Evolutionary conservation across 805 yeast species (phyloP).

Genomic region (Kluyveromyces dobzhanskii): DNA sequence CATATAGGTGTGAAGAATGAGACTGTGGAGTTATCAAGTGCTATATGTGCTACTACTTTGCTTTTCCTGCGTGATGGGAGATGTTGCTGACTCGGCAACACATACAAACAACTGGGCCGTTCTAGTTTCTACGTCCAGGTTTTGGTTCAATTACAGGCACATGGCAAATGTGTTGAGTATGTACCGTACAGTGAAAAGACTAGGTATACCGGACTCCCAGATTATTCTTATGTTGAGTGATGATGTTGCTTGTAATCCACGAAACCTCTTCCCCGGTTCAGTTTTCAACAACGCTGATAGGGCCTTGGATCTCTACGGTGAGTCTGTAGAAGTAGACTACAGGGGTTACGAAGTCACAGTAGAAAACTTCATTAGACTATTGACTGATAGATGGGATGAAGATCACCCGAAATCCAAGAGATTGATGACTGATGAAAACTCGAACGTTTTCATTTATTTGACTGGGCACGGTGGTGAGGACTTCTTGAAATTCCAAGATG

Average conservation of each 20-base stretch:
- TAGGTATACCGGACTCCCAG: slow-evolving; percentile 97
- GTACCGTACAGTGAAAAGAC: slow-evolving; percentile 89
- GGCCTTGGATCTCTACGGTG: slow-evolving; percentile 88
- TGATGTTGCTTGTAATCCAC: slow-evolving; percentile 93
- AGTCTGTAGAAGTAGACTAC: slow-evolving; percentile 90
- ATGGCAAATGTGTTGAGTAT: slow-evolving; percentile 93
- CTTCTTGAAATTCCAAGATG: slow-evolving; percentile 94
- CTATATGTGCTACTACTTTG: not conserved
- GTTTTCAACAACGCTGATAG: slow-evolving; percentile 92
- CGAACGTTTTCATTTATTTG: slow-evolving; percentile 88
- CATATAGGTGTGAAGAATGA: not conserved
- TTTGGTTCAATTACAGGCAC: slow-evolving; percentile 98
- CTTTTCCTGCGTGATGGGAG: not conserved
- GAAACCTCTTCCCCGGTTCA: slow-evolving; percentile 93
- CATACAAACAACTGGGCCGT: slow-evolving; percentile 78
- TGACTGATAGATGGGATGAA: slow-evolving; percentile 93
- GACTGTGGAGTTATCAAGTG: not conserved
- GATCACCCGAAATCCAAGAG: slow-evolving; percentile 92
- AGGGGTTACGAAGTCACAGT: slow-evolving; percentile 98
- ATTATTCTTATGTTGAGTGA: slow-evolving; percentile 93
- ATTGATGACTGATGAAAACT: slow-evolving; percentile 83
- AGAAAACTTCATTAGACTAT: slow-evolving; percentile 83
- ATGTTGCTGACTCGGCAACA: slow-evolving; percentile 8
- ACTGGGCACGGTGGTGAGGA: slow-evolving; percentile 99
- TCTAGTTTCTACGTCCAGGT: slow-evolving; percentile 87